Evolutionary conservation across 2,329 filamentous ascomycete genomes (phyloP).

Genomic region (Ceratocystis papillata): DNA sequence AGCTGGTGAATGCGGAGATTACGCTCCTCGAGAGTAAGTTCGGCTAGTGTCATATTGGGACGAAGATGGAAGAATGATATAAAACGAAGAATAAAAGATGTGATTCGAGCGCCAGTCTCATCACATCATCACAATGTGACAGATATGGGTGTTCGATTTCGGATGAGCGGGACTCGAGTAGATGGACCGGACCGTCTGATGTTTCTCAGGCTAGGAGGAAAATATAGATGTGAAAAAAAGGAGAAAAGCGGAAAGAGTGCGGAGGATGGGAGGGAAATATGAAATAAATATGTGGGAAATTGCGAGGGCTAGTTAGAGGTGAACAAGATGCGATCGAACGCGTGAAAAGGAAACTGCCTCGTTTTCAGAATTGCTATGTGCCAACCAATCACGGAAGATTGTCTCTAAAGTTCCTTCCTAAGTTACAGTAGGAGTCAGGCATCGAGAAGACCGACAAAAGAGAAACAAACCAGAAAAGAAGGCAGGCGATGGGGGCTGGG

Average conservation of each 20-base stretch:
- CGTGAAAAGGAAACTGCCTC: constrained; percentile 5
- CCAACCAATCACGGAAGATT: not conserved
- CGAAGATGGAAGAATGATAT: not conserved
- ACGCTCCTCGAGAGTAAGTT: constrained; percentile 29
- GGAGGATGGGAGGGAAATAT: not conserved
- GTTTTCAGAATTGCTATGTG: too few species aligned
- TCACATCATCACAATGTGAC: constrained; percentile 10
- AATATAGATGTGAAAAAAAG: constrained; percentile 7
- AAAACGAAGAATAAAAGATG: not conserved
- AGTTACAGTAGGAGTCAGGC: not conserved
- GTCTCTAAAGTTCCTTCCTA: not conserved
- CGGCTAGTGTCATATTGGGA: not conserved
- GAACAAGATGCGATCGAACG: not conserved
- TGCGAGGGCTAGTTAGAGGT: not conserved
- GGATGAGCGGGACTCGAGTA: not conserved
- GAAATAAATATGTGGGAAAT: not conserved
- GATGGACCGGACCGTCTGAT: not conserved
- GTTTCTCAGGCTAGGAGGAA: not conserved
- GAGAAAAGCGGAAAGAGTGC: constrained; percentile 2
- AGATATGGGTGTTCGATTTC: not conserved
- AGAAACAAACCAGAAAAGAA: not conserved
- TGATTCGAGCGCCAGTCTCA: not conserved
- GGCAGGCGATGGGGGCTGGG: not conserved
- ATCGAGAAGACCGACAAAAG: not conserved
- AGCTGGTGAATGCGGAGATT: constrained; percentile 41